Percentiles rank a stretch among this genome's conserved stretches.
phyloP scores from a whole-genome alignment of 23 red algal genomes.

The Gracilaria gracilis region DNA sequence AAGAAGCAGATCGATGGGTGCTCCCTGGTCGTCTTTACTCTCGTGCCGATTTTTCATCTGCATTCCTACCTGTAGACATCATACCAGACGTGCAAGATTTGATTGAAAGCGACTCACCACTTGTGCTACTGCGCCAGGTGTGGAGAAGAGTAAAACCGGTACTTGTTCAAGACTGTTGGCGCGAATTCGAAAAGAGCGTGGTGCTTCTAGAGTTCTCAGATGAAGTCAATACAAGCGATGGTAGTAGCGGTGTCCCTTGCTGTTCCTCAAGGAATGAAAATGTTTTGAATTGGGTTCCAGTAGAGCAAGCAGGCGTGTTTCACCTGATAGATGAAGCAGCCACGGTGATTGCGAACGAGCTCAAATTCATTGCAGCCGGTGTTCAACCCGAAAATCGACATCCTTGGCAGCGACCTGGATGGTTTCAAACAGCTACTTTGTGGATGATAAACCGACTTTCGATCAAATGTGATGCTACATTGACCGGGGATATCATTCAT shows the following conservation, averaged over 20 bases:
- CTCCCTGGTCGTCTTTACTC: slow-evolving; percentile 20
- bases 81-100: background rate
- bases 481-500: background rate
- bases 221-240: background rate
- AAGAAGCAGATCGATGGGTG: background rate
- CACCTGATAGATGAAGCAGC: slow-evolving; percentile 6
- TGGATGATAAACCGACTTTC: slow-evolving; percentile 21
- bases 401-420: background rate
- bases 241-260: background rate
- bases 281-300: background rate
- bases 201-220: slow-evolving; percentile 25
- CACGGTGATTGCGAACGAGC: background rate
- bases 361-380: slow-evolving; percentile 3
- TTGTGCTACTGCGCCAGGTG: background rate
- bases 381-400: slow-evolving; percentile 15
- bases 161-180: background rate
- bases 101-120: slow-evolving; percentile 14
- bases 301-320: slow-evolving; percentile 12
- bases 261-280: background rate
- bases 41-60: slow-evolving; percentile 12
- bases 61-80: slow-evolving; percentile 4
- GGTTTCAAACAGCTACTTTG: slow-evolving; percentile 4
- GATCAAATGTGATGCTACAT: background rate
- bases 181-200: slow-evolving; percentile 10
- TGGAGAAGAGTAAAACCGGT: slow-evolving; percentile 6